phyloP scores from a whole-genome alignment of 2,329 filamentous ascomycete genomes.

The Pyrenochaeta sp. region DNA sequence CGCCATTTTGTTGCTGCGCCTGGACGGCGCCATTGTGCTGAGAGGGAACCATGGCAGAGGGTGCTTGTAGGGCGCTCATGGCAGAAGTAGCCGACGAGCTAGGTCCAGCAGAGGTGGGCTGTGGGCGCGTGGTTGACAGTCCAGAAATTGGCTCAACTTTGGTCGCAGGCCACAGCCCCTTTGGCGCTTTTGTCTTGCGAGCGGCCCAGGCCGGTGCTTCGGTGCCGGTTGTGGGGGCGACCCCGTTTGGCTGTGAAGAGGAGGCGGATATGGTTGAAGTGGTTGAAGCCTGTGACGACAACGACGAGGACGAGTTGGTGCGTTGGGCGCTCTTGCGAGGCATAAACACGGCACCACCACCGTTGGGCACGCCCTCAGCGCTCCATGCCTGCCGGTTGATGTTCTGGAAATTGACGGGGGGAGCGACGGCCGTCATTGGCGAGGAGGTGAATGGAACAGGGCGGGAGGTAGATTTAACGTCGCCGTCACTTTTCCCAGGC shows the following conservation, averaged over 20 bases:
- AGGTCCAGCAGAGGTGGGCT: constrained; percentile 65
- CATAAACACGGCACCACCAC: constrained; percentile 78
- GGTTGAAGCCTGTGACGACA: constrained; percentile 69
- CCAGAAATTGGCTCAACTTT: constrained; percentile 72
- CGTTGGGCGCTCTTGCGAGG: constrained; percentile 85
- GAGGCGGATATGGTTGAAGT: constrained; percentile 70
- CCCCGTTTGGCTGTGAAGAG: constrained; percentile 69
- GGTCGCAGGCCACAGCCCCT: constrained; percentile 69
- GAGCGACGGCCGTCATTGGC: constrained; percentile 71
- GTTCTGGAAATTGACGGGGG: constrained; percentile 69
- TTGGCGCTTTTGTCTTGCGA: constrained; percentile 58
- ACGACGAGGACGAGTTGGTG: constrained; percentile 88
- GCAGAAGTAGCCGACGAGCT: constrained; percentile 67
- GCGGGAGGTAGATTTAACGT: constrained; percentile 22
- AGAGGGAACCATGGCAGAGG: constrained; percentile 68
- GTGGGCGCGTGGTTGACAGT: constrained; percentile 67
- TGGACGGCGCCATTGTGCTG: constrained; percentile 72
- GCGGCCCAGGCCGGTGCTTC: constrained; percentile 50
- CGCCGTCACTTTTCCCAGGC: constrained; percentile 34
- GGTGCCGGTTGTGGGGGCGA: constrained; percentile 45
- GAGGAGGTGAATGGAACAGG: constrained; percentile 28
- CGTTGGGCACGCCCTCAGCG: constrained; percentile 65
- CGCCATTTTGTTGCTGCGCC: constrained; percentile 66
- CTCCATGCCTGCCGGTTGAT: constrained; percentile 68
- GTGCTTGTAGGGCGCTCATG: constrained; percentile 69